These are phyloP conservation scores for Hymenoscyphus occultus DNA, from an alignment of 2,329 filamentous ascomycete genomes.

Conservation along the genomic window DNA sequence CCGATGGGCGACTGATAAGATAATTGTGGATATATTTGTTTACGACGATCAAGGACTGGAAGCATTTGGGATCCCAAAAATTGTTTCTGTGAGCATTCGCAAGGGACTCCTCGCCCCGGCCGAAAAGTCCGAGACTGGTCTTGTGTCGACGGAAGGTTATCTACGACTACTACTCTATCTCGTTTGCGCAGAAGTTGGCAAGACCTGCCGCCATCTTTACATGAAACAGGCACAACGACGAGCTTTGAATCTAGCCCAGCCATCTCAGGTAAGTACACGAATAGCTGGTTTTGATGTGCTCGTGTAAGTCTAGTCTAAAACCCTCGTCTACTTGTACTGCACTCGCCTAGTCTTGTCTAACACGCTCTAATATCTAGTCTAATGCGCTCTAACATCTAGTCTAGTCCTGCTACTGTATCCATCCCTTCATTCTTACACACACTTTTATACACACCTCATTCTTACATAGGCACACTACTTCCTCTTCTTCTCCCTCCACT, in stretches of 20 bases:
- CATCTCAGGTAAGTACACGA: too few species aligned
- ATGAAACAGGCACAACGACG: background rate
- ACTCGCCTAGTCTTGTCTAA: background rate
- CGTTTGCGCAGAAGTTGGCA: background rate
- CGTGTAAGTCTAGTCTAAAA: background rate
- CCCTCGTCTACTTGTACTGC: background rate
- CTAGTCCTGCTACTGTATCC: too few species aligned
- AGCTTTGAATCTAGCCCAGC: background rate
- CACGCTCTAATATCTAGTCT: background rate
- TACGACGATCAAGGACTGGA: background rate
- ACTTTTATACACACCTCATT: background rate
- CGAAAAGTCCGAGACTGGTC: background rate
- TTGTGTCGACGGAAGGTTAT: background rate
- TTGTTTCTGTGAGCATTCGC: background rate
- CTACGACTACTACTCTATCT: too few species aligned
- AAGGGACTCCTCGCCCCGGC: background rate
- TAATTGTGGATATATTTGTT: background rate
- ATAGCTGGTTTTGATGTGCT: background rate
- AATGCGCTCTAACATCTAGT: too few species aligned
- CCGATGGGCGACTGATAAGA: too few species aligned
- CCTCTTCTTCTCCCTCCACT: constrained; percentile 1
- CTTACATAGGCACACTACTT: background rate
- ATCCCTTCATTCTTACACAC: background rate
- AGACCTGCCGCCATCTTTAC: background rate
- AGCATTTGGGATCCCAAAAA: background rate